Base-by-base conservation (phyloP, 495 filamentous ascomycete genomes). In the Talaromyces stipitatus region DNA sequence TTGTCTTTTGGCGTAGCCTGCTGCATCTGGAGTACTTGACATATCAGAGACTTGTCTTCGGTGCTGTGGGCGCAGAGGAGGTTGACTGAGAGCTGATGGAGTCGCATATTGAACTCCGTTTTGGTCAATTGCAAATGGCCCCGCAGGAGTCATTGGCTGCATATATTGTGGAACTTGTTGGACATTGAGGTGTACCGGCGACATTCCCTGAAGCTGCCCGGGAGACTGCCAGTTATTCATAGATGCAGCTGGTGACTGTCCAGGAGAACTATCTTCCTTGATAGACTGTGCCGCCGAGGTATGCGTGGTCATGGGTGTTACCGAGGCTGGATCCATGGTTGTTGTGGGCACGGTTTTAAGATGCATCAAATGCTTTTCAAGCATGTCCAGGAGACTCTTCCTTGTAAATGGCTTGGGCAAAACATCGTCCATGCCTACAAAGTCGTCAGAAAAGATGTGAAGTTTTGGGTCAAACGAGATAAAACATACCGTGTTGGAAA, bases 351-450 rank as follows among this genome's bases (percentile, higher is more conserved):
- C 70, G 59, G 79, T 80, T 71, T 86, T 90, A 56, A 96, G 78
- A 68, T 90, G 88, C 8, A 80, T 80, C 53, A 98, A 78, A 62
- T 96, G 90, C 64, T 91, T 95, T 68, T 92, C 90, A 12, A 98
- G 80, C 74, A 96, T 90, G 56, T 86, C 84, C 45, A 96, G 78
- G 66, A 98, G 87, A 53, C 92, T 92, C 67, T 97, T 92, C 66
- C 91, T 91, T 2, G 92, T 98, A 68, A 98, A 98, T 0, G 94
- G 94, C 63, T 98, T 98, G 0, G 94, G 92, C 50, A 98, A 78
- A 9, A 98, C 92, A 65, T 96, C 94, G 66, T 96, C 94, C 94
- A 98, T 98, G n/a, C 94, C 94, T 97, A 61, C 10, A 32, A 58
- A 26, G 16, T 18, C 2, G 18, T 51, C 30, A 51, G 48, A 14